Conservation (phyloP, 2,329 filamentous ascomycete species). For the Pleoardoris graminearum region DNA sequence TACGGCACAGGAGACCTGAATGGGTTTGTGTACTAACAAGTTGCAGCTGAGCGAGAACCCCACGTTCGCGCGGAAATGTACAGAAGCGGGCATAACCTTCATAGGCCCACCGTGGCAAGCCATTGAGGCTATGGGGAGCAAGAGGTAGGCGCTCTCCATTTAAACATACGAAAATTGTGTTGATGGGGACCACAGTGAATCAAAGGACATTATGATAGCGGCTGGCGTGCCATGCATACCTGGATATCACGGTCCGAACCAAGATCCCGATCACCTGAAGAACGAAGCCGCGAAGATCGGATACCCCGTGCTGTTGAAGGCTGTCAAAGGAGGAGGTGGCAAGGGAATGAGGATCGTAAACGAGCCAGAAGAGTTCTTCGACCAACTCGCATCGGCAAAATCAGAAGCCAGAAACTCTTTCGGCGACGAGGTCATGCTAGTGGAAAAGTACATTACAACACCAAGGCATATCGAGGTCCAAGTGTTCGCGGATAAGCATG, state of each 20-base stretch:
- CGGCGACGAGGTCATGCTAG: slow-evolving; percentile 67
- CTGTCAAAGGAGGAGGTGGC: slow-evolving; percentile 66
- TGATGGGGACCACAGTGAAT: slow-evolving; percentile 56
- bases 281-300: slow-evolving; percentile 73
- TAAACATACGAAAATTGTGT: not conserved
- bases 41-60: slow-evolving; percentile 80
- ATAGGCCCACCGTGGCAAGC: slow-evolving; percentile 85
- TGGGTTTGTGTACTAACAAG: slow-evolving; percentile 15
- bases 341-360: slow-evolving; percentile 71
- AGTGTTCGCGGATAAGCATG: slow-evolving; percentile 67
- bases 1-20: slow-evolving; percentile 35
- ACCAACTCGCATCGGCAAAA: slow-evolving; percentile 65
- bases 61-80: slow-evolving; percentile 83
- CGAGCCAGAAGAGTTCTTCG: slow-evolving; percentile 60
- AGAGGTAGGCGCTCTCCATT: slow-evolving; percentile 59
- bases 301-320: slow-evolving; percentile 67
- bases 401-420: slow-evolving; percentile 67
- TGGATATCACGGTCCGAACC: slow-evolving; percentile 88
- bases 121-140: slow-evolving; percentile 84
- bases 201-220: slow-evolving; percentile 94
- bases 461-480: slow-evolving; percentile 70
- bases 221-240: slow-evolving; percentile 97
- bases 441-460: slow-evolving; percentile 70
- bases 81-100: slow-evolving; percentile 87
- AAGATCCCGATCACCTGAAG: slow-evolving; percentile 66